Percentiles rank a stretch among this genome's conserved stretches.
phyloP scores from a whole-genome alignment of 2,329 filamentous ascomycete species.

The Colletotrichum liriopes region DNA sequence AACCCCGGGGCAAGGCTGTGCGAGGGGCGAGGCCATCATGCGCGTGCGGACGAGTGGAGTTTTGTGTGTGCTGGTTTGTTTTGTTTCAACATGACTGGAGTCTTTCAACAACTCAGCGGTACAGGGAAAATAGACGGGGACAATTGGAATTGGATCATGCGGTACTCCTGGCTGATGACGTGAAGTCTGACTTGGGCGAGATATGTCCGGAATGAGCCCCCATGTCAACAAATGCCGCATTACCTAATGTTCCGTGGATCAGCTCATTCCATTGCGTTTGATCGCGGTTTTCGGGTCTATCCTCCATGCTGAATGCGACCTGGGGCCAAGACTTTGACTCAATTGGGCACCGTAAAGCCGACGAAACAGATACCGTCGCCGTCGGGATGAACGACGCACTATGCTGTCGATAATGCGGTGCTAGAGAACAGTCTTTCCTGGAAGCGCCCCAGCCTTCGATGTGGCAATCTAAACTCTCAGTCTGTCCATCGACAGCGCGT shows the following conservation, averaged over 20 bases:
- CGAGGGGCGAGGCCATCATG: background rate
- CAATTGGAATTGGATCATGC: conserved; percentile 1
- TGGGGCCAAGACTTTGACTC: background rate
- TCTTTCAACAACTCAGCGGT: conserved; percentile 42
- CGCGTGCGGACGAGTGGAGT: too few species aligned
- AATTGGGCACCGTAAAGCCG: background rate
- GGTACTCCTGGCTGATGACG: background rate
- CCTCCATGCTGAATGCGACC: background rate
- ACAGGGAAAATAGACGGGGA: conserved; percentile 28
- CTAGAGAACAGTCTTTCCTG: background rate
- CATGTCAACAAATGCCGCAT: conserved; percentile 5
- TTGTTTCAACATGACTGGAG: conserved; percentile 37
- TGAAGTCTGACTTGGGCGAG: background rate
- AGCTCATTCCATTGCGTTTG: background rate
- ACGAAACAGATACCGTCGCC: background rate
- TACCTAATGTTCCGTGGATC: background rate
- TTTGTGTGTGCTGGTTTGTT: background rate
- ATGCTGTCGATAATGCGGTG: background rate
- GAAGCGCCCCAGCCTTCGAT: background rate
- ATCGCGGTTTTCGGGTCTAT: background rate
- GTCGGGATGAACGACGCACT: background rate
- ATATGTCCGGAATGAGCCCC: background rate
- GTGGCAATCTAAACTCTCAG: background rate
- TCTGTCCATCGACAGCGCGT: background rate
- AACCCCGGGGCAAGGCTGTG: background rate